These are phyloP conservation scores for Ochetophila trinervis DNA, from an alignment of 306 rosid genomes.

Conservation along the genomic window DNA sequence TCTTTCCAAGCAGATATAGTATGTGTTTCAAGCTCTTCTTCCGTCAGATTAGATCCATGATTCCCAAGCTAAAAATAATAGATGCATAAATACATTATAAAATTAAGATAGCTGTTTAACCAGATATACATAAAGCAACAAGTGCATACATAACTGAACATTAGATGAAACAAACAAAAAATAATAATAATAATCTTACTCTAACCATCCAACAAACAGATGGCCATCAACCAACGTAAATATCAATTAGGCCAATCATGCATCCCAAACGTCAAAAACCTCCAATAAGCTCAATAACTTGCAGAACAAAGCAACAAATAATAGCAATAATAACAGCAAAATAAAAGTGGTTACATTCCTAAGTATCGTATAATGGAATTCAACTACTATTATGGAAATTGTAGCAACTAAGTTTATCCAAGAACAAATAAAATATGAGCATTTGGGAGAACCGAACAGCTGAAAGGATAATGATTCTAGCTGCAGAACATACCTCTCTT, in stretches of 20 bases:
- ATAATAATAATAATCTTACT: background rate
- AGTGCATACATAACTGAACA: background rate
- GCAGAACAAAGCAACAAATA: background rate
- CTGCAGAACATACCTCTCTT: conserved; percentile 68
- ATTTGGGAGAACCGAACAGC: conserved; percentile 23
- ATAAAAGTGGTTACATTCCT: background rate
- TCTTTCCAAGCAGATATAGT: conserved; percentile 98
- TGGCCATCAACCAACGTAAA: background rate
- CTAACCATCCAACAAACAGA: background rate
- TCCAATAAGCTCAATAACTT: background rate
- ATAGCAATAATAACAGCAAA: background rate
- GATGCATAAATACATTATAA: conserved; percentile 26
- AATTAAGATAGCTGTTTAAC: conserved; percentile 11
- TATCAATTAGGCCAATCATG: background rate
- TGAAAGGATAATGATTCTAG: conserved; percentile 21
- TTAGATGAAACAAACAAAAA: conserved; percentile 6
- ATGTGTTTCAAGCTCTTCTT: conserved; percentile 99
- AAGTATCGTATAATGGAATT: background rate
- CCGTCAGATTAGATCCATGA: conserved; percentile 90
- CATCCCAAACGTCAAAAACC: background rate
- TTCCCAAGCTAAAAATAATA: conserved; percentile 73
- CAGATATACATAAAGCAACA: background rate
- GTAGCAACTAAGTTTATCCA: background rate
- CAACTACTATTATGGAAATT: background rate
- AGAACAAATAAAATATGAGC: conserved; percentile 11